These are phyloP conservation scores for Hyphopichia wangnamkhiaoensis DNA, from an alignment of 1,139 yeast species.

Conservation along the genomic window DNA sequence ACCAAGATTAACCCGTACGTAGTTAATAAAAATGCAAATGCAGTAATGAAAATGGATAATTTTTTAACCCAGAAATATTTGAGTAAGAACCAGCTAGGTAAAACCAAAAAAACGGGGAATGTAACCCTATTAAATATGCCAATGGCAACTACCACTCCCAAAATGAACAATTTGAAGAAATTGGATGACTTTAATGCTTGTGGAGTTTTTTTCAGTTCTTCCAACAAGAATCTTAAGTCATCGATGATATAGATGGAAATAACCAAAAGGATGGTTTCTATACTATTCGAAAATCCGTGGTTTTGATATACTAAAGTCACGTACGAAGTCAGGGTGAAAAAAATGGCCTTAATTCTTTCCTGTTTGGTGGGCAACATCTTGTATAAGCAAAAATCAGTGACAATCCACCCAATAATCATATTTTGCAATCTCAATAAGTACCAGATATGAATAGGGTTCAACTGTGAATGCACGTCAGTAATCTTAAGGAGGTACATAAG, in stretches of 20 bases:
- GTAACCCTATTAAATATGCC: constrained; percentile 88
- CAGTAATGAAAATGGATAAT: constrained; percentile 20
- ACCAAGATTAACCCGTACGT: constrained; percentile 42
- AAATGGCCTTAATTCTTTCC: constrained; percentile 63
- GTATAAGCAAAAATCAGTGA: constrained; percentile 54
- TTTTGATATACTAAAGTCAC: constrained; percentile 79
- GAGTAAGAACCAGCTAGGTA: constrained; percentile 54
- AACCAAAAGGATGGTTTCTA: constrained; percentile 74
- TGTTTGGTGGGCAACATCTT: constrained; percentile 56
- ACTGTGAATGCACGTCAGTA: constrained; percentile 14
- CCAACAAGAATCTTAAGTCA: constrained; percentile 37
- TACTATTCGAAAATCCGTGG: constrained; percentile 84
- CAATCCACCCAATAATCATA: constrained; percentile 57
- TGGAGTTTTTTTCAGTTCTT: constrained; percentile 13
- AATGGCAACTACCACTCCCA: constrained; percentile 59
- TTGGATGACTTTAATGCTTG: constrained; percentile 5
- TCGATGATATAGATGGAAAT: constrained; percentile 54
- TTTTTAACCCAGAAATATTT: constrained; percentile 35
- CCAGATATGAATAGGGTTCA: constrained; percentile 52
- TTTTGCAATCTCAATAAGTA: constrained; percentile 59
- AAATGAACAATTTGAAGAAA: constrained; percentile 21
- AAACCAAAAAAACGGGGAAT: constrained; percentile 68
- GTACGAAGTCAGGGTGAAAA: constrained; percentile 75
- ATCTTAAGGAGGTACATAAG: constrained; percentile 37
- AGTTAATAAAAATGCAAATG: constrained; percentile 33